Conservation (phyloP, 495 filamentous ascomycete genomes). For the Penicillium atrosanguineum region DNA sequence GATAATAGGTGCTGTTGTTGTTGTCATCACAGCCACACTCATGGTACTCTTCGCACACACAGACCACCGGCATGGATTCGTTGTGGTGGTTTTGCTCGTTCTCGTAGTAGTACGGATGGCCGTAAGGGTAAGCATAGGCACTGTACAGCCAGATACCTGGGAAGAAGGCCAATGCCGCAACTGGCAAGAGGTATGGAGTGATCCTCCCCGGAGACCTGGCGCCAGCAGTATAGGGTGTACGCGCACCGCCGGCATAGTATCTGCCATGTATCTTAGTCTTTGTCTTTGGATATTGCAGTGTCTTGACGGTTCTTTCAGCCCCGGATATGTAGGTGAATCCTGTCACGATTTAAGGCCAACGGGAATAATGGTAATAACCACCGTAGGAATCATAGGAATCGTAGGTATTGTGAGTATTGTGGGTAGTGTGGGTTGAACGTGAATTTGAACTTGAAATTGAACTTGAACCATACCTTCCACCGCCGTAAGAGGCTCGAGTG, state of each 20-base stretch:
- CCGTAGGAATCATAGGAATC: conserved; percentile 44
- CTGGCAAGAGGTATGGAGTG: conserved; percentile 55
- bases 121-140: conserved; percentile 64
- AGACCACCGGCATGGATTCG: conserved; percentile 68
- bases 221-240: conserved; percentile 66
- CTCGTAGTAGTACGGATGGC: conserved; percentile 56
- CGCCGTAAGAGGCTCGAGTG: conserved; percentile 12
- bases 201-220: conserved; percentile 53
- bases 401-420: neutral
- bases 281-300: neutral
- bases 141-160: conserved; percentile 57
- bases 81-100: conserved; percentile 48
- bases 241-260: conserved; percentile 79
- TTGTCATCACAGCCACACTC: conserved; percentile 86
- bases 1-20: conserved; percentile 53
- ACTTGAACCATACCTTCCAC: conserved; percentile 19
- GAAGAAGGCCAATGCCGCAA: conserved; percentile 56
- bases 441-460: neutral
- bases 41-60: conserved; percentile 66
- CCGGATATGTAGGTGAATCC: neutral
- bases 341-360: neutral
- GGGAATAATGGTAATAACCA: neutral
- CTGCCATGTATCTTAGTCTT: conserved; percentile 46
- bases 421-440: neutral
- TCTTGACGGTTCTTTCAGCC: neutral